Evolutionary conservation across 2,329 filamentous ascomycete species (phyloP), one percentile per base, ranked within the genome.

Genomic region (Colletotrichum lindemuthianum): DNA sequence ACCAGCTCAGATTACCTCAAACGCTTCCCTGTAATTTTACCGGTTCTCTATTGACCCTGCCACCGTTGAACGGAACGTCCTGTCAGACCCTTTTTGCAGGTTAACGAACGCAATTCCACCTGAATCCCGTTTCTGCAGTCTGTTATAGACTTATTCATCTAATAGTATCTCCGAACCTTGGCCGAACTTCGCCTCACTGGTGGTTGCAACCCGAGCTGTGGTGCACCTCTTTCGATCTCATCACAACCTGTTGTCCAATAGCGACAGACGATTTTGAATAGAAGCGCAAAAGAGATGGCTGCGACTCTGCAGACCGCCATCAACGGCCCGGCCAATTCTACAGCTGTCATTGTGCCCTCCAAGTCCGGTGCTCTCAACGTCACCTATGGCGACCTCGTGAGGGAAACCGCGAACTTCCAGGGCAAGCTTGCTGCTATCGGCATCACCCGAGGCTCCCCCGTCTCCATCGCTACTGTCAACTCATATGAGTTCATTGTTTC

Each of bases 401-500:
- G 83, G 66, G 89, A 94, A 73, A 86, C 93, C 59, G 77, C 82
- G 47, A 79, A 84, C 13, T 95, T 96, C 80, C 92, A 96, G 80
- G 82, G 83, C 74, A 92, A 92, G 78, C 88, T 96, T 67, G 92
- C 92, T 32, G 84, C 84, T 51, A 83, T 95, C 60, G 92, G 92
- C 68, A 88, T 96, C 67, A 82, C 84, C 60, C 84, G 86, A 47
- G 84, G 85, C 69, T 86, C 89, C 12, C 89, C 92, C 50, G 92
- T 96, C 56, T 96, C 92, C 51, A 93, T 96, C 74, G 91, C 92
- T 34, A 85, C 93, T 15, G 86, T 90, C 64, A 96, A 96, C 81
- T 93, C 90, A 57, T 94, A 93, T 78, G 92, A 94, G 76, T 96
- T 96, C 79, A 91, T 96, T 74, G 88, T 96, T 60, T 89, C 92